Conservation (phyloP, 2,329 filamentous ascomycete genomes). For the Ophiognomonia clavigignenti-juglandacearum region DNA sequence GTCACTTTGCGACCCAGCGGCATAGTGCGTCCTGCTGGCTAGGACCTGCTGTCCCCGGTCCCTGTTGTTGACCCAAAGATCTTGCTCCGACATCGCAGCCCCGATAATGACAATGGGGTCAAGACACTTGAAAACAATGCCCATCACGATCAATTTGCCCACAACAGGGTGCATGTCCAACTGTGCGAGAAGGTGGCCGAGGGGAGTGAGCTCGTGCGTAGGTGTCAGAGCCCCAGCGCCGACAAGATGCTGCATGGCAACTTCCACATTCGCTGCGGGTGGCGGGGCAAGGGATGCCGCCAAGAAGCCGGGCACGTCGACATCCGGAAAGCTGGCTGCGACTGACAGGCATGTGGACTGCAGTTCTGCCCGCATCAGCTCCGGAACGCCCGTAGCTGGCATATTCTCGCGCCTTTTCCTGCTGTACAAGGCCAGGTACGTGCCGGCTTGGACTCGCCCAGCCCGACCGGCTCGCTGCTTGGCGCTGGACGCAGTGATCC, state of each 20-base stretch:
- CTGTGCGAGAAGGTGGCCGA: constrained; percentile 27
- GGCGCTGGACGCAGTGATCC: constrained; percentile 41
- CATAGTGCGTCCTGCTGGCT: not conserved
- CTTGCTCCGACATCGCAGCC: constrained; percentile 2
- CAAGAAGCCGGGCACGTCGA: constrained; percentile 35
- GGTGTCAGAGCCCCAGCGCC: constrained; percentile 36
- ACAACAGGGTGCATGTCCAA: constrained; percentile 37
- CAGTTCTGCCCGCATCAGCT: constrained; percentile 38
- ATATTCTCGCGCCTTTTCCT: constrained; percentile 21
- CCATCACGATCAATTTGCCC: constrained; percentile 45
- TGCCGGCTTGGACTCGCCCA: constrained; percentile 41
- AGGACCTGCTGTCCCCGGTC: not conserved
- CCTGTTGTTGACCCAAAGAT: not conserved
- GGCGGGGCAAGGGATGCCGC: constrained; percentile 41
- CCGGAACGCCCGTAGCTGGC: constrained; percentile 27
- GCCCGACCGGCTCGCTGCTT: constrained; percentile 45
- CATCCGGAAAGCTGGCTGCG: constrained; percentile 32
- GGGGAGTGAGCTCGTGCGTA: constrained; percentile 36
- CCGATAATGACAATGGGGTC: constrained; percentile 43
- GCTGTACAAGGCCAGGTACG: constrained; percentile 44
- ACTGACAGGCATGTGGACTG: constrained; percentile 38
- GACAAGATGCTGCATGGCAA: constrained; percentile 33
- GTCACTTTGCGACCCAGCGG: not conserved
- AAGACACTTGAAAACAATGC: constrained; percentile 45
- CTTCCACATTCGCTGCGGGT: constrained; percentile 26